A percentile compares a stretch with the other conserved stretches of the same genome.
phyloP scores from a whole-genome alignment of 371 early-diverging fungal species.

The Mortierella sp. region DNA sequence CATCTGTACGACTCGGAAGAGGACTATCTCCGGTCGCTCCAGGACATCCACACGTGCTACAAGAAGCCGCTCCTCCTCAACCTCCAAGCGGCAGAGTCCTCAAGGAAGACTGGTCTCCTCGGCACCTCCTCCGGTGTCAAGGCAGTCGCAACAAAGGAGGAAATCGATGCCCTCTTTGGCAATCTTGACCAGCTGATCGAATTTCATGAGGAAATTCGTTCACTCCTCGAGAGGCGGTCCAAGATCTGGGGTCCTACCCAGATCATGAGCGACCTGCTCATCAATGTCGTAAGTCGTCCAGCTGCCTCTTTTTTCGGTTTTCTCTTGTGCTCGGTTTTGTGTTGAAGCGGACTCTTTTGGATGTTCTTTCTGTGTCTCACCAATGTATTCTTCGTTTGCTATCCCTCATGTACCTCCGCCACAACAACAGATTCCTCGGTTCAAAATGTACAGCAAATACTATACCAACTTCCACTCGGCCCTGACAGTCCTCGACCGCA shows the following conservation, averaged over 20 bases:
- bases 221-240: constrained; percentile 39
- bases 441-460: constrained; percentile 53
- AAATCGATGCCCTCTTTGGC: constrained; percentile 50
- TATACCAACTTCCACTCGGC: constrained; percentile 49
- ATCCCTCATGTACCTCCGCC: background rate
- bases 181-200: constrained; percentile 42
- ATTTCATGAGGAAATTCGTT: constrained; percentile 42
- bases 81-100: constrained; percentile 26
- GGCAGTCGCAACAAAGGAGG: constrained; percentile 38
- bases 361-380: background rate
- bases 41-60: constrained; percentile 40
- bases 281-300: constrained; percentile 28
- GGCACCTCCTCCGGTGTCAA: constrained; percentile 18
- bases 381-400: background rate
- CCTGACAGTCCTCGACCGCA: constrained; percentile 46
- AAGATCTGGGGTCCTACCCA: constrained; percentile 57
- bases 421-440: constrained; percentile 39
- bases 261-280: constrained; percentile 52
- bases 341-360: background rate
- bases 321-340: background rate
- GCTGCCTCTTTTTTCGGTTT: background rate
- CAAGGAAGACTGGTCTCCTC: constrained; percentile 24
- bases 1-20: constrained; percentile 55
- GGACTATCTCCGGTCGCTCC: constrained; percentile 47
- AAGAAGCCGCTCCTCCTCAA: constrained; percentile 34